A percentile compares a stretch with the other conserved stretches of the same genome.
These are phyloP conservation scores for Mikania micrantha DNA, from an alignment of 129 eudicot genomes.

Conservation along the genomic window DNA sequence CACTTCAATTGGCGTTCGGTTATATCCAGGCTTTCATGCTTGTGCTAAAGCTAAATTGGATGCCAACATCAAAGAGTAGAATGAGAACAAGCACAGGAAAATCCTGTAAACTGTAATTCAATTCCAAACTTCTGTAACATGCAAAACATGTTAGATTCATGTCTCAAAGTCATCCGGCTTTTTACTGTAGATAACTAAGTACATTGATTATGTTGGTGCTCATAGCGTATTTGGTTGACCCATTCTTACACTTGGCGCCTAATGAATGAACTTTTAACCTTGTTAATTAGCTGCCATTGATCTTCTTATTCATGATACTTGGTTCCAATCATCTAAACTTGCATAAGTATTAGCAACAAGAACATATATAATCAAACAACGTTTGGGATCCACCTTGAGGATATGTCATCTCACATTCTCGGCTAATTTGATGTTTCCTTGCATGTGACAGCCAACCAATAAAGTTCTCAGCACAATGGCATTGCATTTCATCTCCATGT, in stretches of 20 bases:
- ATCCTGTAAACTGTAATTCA: constrained; percentile 18
- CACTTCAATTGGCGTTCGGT: constrained; percentile 49
- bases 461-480: constrained; percentile 44
- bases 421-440: constrained; percentile 35
- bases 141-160: neutral
- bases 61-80: constrained; percentile 72
- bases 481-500: constrained; percentile 47
- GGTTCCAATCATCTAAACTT: constrained; percentile 46
- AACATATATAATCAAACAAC: constrained; percentile 42
- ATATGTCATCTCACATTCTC: constrained; percentile 37
- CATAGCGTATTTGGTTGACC: no score
- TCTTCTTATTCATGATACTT: constrained; percentile 29
- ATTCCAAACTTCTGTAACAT: neutral
- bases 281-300: constrained; percentile 29
- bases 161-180: neutral
- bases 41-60: constrained; percentile 61
- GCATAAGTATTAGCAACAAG: constrained; percentile 51
- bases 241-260: no score
- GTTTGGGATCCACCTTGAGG: constrained; percentile 43
- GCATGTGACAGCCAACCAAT: constrained; percentile 44
- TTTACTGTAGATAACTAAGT: neutral
- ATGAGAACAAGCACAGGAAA: constrained; percentile 74
- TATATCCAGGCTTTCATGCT: constrained; percentile 83
- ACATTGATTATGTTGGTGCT: no score
- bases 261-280: constrained; percentile 34